Evolutionary conservation across 768 basidiomycete genomes (phyloP).

Genomic region (Clavaria fumosa): DNA sequence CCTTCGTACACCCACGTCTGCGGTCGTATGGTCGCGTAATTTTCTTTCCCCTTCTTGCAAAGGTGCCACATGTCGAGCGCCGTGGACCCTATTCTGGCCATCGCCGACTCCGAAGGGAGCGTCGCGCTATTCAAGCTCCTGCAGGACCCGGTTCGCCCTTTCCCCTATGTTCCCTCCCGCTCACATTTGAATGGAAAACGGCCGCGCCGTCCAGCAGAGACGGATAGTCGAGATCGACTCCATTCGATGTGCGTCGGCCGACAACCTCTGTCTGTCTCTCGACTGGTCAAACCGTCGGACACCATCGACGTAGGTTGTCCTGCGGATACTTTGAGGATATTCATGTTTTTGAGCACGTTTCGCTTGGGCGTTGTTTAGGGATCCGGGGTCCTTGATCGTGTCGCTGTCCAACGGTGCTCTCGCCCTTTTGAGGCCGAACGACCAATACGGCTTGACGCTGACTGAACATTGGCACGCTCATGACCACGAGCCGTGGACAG

Average conservation of each 20-base stretch:
- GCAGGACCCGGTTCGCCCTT: conserved; percentile 20
- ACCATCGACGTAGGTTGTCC: conserved; percentile 30
- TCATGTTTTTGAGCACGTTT: background rate
- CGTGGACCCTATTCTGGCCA: conserved; percentile 37
- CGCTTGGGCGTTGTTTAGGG: conserved; percentile 18
- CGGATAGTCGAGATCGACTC: conserved; percentile 24
- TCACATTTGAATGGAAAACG: conserved; percentile 2
- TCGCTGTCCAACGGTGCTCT: conserved; percentile 75
- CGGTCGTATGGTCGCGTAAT: background rate
- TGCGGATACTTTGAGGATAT: no score
- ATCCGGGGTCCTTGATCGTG: conserved; percentile 45
- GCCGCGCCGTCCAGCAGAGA: conserved; percentile 22
- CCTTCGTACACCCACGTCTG: no score
- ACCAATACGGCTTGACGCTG: conserved; percentile 28
- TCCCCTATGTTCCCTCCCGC: background rate
- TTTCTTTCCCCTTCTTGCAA: no score
- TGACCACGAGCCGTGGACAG: conserved; percentile 89
- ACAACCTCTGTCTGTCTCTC: conserved; percentile 72
- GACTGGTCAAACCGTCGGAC: conserved; percentile 77
- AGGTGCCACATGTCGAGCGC: conserved; percentile 45
- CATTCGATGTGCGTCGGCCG: conserved; percentile 34
- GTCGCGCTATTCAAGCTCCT: conserved; percentile 39
- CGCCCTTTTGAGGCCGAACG: conserved; percentile 38
- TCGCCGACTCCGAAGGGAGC: conserved; percentile 78
- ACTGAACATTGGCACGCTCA: conserved; percentile 70